Evolutionary conservation across 2,329 filamentous ascomycete species (phyloP), one percentile per base, ranked within the genome.

Genomic region (Xenosphaeropsis pyriputrescens): DNA sequence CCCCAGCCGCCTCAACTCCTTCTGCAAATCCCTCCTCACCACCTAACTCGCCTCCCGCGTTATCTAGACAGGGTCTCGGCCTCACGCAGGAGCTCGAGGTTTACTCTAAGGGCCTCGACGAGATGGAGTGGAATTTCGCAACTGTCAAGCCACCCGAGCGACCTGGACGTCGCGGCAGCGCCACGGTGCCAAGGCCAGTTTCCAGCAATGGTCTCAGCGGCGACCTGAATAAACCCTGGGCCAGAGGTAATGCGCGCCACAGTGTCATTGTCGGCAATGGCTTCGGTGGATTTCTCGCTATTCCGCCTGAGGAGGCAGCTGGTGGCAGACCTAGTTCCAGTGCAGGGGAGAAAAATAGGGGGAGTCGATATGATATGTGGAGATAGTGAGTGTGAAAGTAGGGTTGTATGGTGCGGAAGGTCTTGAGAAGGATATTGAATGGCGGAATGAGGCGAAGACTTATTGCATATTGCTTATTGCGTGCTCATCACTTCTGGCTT

Each of bases 51-150:
- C 39, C 42, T 15, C 30, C 37, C 4, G n/a, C 17, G 11, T 5
- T 6, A 12, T 37, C 26, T 5, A 12, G 22, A 16, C 26, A 31
- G 5, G 14, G 29, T 16, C 18, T 13, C 14, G 58, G 58, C 16
- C 62, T 79, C 44, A 61, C 62, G 18, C 73, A 76, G 45, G 65
- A 68, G 2, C 61, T 81, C 16, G 66, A 74, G 45, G 67, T 80
- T 29, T 80, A 75, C 54, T 72, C 67, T 49, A 81, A 80, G 54
- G 73, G 73, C n/a, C 58, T 75, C 3, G 72, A 77, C 44, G 75
- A 80, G 50, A 57, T 75, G 17, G 75, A 80, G 48, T 80, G 76
- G 75, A 75, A 77, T 45, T 75, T 79, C 51, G 76, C 74, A 2
- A 63, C 65, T 16, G 70, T 79, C 41, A 60, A 69, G 22, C 72